Percentiles rank a stretch among this genome's conserved stretches.
These are phyloP conservation scores for Ceratopteris richardii DNA, from an alignment of 75 land plant species.

Conservation along the genomic window DNA sequence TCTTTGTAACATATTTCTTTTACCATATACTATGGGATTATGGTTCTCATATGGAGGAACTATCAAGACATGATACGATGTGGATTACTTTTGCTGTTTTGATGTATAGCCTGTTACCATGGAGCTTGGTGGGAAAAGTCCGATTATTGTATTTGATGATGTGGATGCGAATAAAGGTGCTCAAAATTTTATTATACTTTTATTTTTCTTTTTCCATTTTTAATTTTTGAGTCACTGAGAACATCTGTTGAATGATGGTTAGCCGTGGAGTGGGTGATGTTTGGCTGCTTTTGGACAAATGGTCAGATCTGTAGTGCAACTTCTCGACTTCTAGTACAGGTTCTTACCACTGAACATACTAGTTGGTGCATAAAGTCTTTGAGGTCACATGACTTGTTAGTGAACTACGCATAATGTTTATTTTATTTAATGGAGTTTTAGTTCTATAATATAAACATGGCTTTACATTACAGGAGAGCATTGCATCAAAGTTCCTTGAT, in stretches of 20 bases:
- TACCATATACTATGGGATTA: too few relatives aligned
- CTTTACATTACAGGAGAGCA: slow-evolving; percentile 58
- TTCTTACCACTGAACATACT: slow-evolving; percentile 15
- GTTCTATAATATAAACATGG: too few relatives aligned
- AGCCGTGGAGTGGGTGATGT: slow-evolving; percentile 96
- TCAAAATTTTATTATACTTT: background rate
- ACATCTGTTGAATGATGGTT: background rate
- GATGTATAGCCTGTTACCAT: slow-evolving; percentile 86
- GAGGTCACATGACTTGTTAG: too few relatives aligned
- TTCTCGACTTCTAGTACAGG: slow-evolving; percentile 94
- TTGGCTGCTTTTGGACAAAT: slow-evolving; percentile 99
- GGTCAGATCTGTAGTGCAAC: slow-evolving; percentile 99
- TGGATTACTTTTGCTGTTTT: too few relatives aligned
- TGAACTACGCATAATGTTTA: too few relatives aligned
- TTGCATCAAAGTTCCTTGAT: slow-evolving; percentile 69
- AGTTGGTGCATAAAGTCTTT: too few relatives aligned
- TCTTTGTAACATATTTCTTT: too few relatives aligned
- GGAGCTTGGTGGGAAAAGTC: slow-evolving; percentile 99
- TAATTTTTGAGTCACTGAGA: background rate
- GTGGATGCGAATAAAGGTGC: slow-evolving; percentile 92
- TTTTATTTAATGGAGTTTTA: too few relatives aligned
- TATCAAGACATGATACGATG: too few relatives aligned
- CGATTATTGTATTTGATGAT: slow-evolving; percentile 97
- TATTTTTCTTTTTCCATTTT: slow-evolving; percentile 1
- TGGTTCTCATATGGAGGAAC: too few relatives aligned